These are phyloP conservation scores for Diplodia mutila DNA, from an alignment of 2,329 filamentous ascomycete genomes.

Conservation along the genomic window DNA sequence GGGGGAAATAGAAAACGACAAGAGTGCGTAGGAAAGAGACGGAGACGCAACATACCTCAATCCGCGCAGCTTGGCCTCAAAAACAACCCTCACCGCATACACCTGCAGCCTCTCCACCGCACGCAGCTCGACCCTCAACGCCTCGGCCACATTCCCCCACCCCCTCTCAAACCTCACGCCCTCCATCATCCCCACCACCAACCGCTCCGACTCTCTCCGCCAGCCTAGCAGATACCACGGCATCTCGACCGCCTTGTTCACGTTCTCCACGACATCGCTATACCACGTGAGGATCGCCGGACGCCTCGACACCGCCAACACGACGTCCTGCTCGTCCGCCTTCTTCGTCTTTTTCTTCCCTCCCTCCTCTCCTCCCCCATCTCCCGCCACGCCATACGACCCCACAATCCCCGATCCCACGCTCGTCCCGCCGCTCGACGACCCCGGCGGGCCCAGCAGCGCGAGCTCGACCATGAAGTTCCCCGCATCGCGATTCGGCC, in stretches of 20 bases:
- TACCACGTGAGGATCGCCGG: constrained; percentile 80
- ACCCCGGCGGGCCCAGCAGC: constrained; percentile 54
- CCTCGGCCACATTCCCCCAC: constrained; percentile 57
- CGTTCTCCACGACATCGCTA: constrained; percentile 68
- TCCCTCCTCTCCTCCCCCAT: background rate
- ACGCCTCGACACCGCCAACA: constrained; percentile 44
- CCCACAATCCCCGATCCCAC: background rate
- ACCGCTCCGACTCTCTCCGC: constrained; percentile 63
- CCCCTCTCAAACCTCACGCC: constrained; percentile 66
- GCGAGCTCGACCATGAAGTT: constrained; percentile 94
- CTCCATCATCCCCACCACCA: constrained; percentile 75
- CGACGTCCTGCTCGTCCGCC: background rate
- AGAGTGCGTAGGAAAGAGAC: background rate
- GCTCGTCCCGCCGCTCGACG: background rate
- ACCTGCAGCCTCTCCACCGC: constrained; percentile 73
- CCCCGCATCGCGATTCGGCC: constrained; percentile 72
- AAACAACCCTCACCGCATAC: constrained; percentile 68
- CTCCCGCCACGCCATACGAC: background rate
- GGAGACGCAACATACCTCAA: constrained; percentile 54
- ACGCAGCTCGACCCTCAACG: constrained; percentile 68
- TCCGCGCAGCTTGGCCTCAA: constrained; percentile 76
- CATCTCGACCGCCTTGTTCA: constrained; percentile 65
- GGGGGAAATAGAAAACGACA: background rate
- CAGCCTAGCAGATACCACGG: constrained; percentile 72
- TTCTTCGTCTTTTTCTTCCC: background rate